Conservation (phyloP, 306 rosid genomes). For the Boehmeria nivea region DNA sequence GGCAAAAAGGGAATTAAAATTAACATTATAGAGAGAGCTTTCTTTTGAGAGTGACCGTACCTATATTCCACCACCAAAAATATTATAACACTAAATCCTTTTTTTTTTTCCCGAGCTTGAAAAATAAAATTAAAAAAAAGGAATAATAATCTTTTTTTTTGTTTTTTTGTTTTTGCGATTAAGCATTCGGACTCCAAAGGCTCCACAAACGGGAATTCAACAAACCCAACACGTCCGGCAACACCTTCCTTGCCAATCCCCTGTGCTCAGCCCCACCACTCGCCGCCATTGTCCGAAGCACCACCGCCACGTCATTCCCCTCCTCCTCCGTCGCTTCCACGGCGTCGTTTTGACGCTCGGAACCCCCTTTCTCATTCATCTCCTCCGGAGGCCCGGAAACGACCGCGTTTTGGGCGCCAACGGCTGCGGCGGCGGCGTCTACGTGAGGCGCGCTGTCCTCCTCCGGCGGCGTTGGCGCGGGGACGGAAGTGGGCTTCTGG, state of each 20-base stretch:
- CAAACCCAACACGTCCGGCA: conserved; percentile 70
- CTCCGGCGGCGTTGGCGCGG: not conserved
- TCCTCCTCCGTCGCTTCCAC: not conserved
- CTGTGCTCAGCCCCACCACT: conserved; percentile 24
- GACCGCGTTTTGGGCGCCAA: conserved; percentile 1
- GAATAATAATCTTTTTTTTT: conserved; percentile 4
- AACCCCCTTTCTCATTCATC: not conserved
- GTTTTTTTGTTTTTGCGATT: not conserved
- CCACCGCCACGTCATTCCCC: conserved; percentile 8
- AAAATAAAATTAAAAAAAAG: conserved; percentile 15
- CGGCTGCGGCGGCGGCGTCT: not conserved
- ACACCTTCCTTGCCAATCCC: conserved; percentile 62
- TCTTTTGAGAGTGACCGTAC: conserved; percentile 14
- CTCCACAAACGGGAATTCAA: conserved; percentile 67
- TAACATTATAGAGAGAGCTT: too few relatives aligned
- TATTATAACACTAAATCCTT: conserved; percentile 2
- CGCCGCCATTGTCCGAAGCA: conserved; percentile 22
- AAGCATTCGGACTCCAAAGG: conserved; percentile 70
- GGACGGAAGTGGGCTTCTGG: not conserved
- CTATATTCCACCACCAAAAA: conserved; percentile 27
- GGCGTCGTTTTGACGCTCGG: not conserved
- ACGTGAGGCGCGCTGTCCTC: too few relatives aligned
- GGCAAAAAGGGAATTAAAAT: not conserved
- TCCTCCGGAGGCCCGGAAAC: not conserved
- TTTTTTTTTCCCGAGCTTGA: conserved; percentile 7